phyloP scores from a whole-genome alignment of 257 asterid species.

The Solanum boliviense region DNA sequence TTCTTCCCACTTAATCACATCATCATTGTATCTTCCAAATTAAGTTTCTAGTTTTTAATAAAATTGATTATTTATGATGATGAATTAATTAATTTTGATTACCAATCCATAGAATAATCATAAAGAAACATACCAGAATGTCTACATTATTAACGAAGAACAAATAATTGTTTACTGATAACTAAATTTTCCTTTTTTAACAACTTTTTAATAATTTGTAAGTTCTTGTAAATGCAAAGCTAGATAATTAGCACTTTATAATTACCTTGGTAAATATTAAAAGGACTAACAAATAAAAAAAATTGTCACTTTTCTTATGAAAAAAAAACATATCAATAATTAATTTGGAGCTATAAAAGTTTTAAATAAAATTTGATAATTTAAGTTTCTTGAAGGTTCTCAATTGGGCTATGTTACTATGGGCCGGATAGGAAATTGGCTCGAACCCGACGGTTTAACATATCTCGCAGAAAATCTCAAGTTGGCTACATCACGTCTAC shows the following conservation, averaged over 20 bases:
- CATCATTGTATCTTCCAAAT: background rate
- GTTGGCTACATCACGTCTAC: background rate
- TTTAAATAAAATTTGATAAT: background rate
- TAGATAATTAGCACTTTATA: background rate
- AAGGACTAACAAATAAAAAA: background rate
- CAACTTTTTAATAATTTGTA: background rate
- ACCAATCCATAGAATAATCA: background rate
- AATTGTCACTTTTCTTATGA: background rate
- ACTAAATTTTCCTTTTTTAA: background rate
- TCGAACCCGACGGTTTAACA: background rate
- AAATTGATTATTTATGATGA: background rate
- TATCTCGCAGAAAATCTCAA: background rate
- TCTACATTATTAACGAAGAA: background rate
- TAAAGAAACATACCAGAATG: background rate
- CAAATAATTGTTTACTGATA: background rate
- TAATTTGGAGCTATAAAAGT: background rate
- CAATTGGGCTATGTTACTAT: background rate
- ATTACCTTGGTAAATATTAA: background rate
- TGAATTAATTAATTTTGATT: background rate
- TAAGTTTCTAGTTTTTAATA: background rate
- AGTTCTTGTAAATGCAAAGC: background rate
- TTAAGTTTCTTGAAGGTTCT: background rate
- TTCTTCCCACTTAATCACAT: background rate
- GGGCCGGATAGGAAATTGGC: background rate
- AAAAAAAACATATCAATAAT: background rate